These are phyloP conservation scores for Xylaria palmicola DNA, from an alignment of 495 filamentous ascomycete species.

Conservation along the genomic window DNA sequence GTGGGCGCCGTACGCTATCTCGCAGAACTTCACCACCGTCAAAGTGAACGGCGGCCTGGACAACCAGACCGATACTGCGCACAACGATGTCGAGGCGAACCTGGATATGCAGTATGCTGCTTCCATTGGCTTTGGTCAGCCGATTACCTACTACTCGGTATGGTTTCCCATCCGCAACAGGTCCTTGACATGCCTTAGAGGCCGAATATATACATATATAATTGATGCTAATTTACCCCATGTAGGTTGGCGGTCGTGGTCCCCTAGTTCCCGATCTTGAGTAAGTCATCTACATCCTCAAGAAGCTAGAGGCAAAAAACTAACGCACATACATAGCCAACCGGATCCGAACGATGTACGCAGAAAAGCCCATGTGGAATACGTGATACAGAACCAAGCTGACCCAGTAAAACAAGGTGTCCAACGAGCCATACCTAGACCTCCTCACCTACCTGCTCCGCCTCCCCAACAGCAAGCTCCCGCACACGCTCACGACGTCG, in stretches of 20 bases:
- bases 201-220: neutral
- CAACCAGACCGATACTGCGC: constrained; percentile 42
- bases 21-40: constrained; percentile 61
- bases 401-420: constrained; percentile 26
- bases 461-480: constrained; percentile 53
- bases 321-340: constrained; percentile 20
- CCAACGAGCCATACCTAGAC: constrained; percentile 76
- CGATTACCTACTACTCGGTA: constrained; percentile 40
- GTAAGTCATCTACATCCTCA: constrained; percentile 12
- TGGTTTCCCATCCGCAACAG: neutral
- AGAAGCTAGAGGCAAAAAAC: neutral
- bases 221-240: neutral
- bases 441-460: constrained; percentile 58
- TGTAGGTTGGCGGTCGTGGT: constrained; percentile 36
- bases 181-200: no score
- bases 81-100: constrained; percentile 63
- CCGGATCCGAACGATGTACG: constrained; percentile 21
- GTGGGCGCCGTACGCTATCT: constrained; percentile 47
- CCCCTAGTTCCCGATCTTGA: constrained; percentile 39
- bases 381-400: constrained; percentile 12
- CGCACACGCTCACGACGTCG: constrained; percentile 71
- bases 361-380: neutral
- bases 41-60: constrained; percentile 60
- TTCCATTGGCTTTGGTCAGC: constrained; percentile 49
- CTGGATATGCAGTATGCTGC: constrained; percentile 71